Conservation (phyloP, 805 yeast species). For the Starmera dryadoides region DNA sequence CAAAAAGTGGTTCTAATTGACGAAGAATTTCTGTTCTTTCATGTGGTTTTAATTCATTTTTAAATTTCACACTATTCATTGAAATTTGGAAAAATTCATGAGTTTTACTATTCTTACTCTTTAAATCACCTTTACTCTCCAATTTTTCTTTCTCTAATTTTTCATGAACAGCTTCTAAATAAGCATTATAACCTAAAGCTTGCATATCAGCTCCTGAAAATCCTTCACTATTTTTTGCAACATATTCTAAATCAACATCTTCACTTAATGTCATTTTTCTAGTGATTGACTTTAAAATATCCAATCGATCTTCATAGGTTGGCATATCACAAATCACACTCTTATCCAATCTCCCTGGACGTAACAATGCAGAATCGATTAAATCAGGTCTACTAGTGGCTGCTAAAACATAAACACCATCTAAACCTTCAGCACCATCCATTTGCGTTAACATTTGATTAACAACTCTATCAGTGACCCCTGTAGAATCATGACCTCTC, state of each 20-base stretch:
- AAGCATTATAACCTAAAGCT: conserved; percentile 87
- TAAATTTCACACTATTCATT: conserved; percentile 11
- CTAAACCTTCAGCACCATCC: conserved; percentile 99
- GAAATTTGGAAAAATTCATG: conserved; percentile 39
- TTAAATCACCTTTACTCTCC: conserved; percentile 16
- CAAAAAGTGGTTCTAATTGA: conserved; percentile 34
- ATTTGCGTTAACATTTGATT: conserved; percentile 95
- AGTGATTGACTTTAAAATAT: conserved; percentile 56
- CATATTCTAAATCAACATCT: conserved; percentile 40
- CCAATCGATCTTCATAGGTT: conserved; percentile 55
- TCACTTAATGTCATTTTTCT: conserved; percentile 50
- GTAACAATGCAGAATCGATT: conserved; percentile 86
- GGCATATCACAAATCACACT: conserved; percentile 90
- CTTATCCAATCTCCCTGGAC: conserved; percentile 96
- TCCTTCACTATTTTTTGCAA: conserved; percentile 62
- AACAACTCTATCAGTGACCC: conserved; percentile 96
- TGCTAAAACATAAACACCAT: conserved; percentile 93
- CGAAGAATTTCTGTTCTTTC: conserved; percentile 33
- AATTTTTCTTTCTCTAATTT: conserved; percentile 44
- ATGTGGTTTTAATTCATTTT: conserved; percentile 23
- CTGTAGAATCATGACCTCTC: conserved; percentile 96
- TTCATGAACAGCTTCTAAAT: conserved; percentile 75
- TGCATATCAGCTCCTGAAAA: conserved; percentile 95
- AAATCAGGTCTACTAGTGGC: conserved; percentile 96
- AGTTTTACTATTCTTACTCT: conserved; percentile 7